Evolutionary conservation across 345 rosid species (phyloP), one percentile per base, ranked within the genome.

Genomic region (Hibiscus trionum): DNA sequence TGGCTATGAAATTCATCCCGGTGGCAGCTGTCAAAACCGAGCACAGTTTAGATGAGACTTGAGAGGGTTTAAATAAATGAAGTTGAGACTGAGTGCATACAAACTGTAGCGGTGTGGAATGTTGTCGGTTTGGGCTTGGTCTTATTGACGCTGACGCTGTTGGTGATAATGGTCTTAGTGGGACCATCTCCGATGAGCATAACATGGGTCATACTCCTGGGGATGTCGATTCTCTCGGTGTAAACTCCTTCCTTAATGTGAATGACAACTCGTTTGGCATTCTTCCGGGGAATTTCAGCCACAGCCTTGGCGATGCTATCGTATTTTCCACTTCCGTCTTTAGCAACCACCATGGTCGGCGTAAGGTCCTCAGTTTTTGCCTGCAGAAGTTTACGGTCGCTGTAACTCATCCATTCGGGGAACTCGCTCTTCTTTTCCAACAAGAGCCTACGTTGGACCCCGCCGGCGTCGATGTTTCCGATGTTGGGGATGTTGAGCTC

Each of bases 171-270:
- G 26, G 93, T 91, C 81, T 84, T 90, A 2, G 77, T 75, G 9
- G 86, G 77, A n/a, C 95, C 97, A 16, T 91, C 97, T 0, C 98
- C 98, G 35, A 91, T 71, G 70, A 94, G 76, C 84, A 85, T 69
- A 17, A 94, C 73, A 37, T 82, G 29, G 0, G 69, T 49, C 85
- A 75, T 69, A 2, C 42, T 21, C 75, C 44, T 83, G 12, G 77
- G 17, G 55, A 94, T 39, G 0, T 11, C n/a, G 16, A 94, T 84
- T 52, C 71, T 70, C 79, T 94, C 98, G 4, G 70, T 66, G 74
- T 94, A 94, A 33, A 85, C 72, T 72, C 98, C 98, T 44, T 39
- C 77, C 85, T 90, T 91, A 53, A 94, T 80, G 74, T 91, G 55
- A 33, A 94, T 73, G 15, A 90, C 77, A 65, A 90, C 88, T 14